Base-by-base conservation (phyloP, 2,329 filamentous ascomycete genomes). In the Ophiostoma australiae region DNA sequence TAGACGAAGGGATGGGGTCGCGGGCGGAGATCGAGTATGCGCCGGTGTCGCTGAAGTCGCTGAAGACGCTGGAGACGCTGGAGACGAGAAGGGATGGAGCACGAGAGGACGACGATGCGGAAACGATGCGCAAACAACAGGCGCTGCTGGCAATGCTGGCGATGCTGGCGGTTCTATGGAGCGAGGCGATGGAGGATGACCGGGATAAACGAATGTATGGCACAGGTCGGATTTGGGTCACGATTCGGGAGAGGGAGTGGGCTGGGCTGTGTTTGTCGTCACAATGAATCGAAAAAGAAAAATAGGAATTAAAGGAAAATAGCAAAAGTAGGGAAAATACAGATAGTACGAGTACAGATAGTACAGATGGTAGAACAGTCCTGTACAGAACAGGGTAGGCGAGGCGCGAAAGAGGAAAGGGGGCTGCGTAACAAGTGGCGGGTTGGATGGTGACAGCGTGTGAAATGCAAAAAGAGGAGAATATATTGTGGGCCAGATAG, bases 361-460 rank as follows among this genome's bases (percentile, higher is more conserved):
- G 27, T 31, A 31, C 27, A 31, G 27, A 31, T 31, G 27, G 27
- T 31, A 31, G 27, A 31, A 31, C 27, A 31, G 27, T 31, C 27
- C 27, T 31, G 27, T 31, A 65, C 7, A 65, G 52, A 66, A 66
- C 11, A 66, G 35, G 63, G 35, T 39, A 66, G 33, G 35, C 63
- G 63, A 67, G 39, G 66, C 66, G 66, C 66, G 39, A 67, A 68
- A 70, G 69, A 70, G 63, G 35, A 41, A 23, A 61, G 58, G 69
- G 48, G 33, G 69, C 69, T 67, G 65, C 52, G 65, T 70, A 63
- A 63, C 65, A 70, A 33, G 48, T 70, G 61, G 41, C 44, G 67
- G 65, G 66, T 67, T 67, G 65, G 61, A 33, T 67, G 65, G 48
- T 67, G 65, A 70, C 66, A 67, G 66, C 66, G 66, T 44, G 27